Evolutionary conservation across 2,329 filamentous ascomycete species (phyloP).

Genomic region (Akanthomyces muscarius): DNA sequence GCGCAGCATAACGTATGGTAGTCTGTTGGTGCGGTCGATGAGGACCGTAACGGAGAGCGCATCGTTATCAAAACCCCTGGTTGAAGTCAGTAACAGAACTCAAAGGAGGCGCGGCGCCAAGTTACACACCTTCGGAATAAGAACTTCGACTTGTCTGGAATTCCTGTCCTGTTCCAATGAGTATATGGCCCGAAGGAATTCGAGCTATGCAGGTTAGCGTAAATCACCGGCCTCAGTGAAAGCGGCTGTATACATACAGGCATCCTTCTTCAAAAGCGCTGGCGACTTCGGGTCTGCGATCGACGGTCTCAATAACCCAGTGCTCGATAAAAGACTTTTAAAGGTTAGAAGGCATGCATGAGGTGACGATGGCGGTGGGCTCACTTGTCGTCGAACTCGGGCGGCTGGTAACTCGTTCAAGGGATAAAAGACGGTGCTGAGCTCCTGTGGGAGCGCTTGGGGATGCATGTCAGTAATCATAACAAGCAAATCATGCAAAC

Average conservation of each 20-base stretch:
- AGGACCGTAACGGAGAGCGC: constrained; percentile 52
- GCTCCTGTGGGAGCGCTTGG: not conserved
- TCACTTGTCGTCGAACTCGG: not conserved
- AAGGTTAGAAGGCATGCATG: not conserved
- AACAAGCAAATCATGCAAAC: not conserved
- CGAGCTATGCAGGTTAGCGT: constrained; percentile 33
- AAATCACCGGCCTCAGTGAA: no score
- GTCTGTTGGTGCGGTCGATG: constrained; percentile 39
- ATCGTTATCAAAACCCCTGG: constrained; percentile 53
- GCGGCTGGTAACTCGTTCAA: constrained; percentile 9
- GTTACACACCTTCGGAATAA: constrained; percentile 50
- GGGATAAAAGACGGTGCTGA: constrained; percentile 4
- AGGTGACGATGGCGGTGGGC: not conserved
- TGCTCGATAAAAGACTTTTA: constrained; percentile 30
- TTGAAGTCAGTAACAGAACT: not conserved
- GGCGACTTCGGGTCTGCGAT: constrained; percentile 46
- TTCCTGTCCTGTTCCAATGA: constrained; percentile 39
- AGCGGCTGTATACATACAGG: constrained; percentile 27
- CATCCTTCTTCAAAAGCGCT: constrained; percentile 42
- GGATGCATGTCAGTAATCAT: not conserved
- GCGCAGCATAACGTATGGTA: constrained; percentile 47
- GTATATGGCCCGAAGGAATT: constrained; percentile 44
- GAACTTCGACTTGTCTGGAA: constrained; percentile 46
- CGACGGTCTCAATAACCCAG: constrained; percentile 61
- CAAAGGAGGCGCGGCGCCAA: no score